A percentile compares a stretch with the other conserved stretches of the same genome.
Evolutionary conservation across 176 grass and related monocot species (phyloP).

Genomic region (Microstegium vimineum): DNA sequence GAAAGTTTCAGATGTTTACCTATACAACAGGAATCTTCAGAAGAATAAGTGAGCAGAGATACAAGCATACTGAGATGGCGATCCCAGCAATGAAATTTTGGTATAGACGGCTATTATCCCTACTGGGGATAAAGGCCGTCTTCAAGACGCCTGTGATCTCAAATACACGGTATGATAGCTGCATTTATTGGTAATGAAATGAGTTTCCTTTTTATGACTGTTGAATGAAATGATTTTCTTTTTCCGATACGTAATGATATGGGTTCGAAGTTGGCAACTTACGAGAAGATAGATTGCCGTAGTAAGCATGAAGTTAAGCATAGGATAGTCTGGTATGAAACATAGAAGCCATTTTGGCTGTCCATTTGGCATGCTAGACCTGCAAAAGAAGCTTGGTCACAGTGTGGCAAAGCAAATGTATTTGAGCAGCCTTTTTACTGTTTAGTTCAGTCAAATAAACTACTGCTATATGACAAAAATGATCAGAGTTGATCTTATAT

Average conservation of each 20-base stretch:
- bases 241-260: background rate
- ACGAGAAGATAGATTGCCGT: conserved; percentile 85
- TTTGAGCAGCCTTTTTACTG: background rate
- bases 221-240: background rate
- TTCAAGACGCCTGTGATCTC: conserved; percentile 55
- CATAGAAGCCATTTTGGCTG: conserved; percentile 86
- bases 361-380: conserved; percentile 82
- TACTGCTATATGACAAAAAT: background rate
- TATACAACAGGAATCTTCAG: conserved; percentile 68
- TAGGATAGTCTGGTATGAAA: conserved; percentile 79
- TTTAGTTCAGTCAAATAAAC: background rate
- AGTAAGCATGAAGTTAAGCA: conserved; percentile 99
- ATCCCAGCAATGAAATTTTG: conserved; percentile 79
- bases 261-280: conserved; percentile 16
- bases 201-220: background rate
- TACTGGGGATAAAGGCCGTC: conserved; percentile 67
- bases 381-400: conserved; percentile 37
- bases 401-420: background rate
- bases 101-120: conserved; percentile 70
- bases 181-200: conserved; percentile 31
- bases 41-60: conserved; percentile 74
- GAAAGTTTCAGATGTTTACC: conserved; percentile 35
- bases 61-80: conserved; percentile 57
- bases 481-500: background rate
- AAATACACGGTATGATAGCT: conserved; percentile 80